A percentile compares a stretch with the other conserved stretches of the same genome.
Conservation (phyloP, 2,329 filamentous ascomycete species). For the Cladosporium austrohemisphaericum region DNA sequence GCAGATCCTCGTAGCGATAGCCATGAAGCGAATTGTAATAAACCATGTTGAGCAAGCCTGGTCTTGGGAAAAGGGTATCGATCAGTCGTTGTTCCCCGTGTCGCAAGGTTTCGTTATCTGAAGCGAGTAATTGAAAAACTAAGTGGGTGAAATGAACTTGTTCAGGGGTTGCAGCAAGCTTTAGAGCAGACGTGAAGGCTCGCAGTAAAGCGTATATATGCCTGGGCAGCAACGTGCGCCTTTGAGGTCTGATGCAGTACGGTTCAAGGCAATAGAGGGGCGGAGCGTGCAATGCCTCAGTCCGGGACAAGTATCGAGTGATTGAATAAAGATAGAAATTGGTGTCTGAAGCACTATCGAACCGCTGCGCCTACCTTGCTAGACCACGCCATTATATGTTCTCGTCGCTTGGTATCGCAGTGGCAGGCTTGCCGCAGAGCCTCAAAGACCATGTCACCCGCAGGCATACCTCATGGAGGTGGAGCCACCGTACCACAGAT, state of each 20-base stretch:
- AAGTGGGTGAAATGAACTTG: background rate
- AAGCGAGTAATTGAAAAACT: no score
- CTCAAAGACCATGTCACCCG: background rate
- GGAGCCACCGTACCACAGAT: no score
- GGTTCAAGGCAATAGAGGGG: background rate
- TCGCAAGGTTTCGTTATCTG: no score
- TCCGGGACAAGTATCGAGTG: background rate
- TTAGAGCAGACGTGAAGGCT: no score
- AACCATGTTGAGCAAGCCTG: no score
- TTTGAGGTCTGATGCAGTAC: background rate
- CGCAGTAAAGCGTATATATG: constrained; percentile 1
- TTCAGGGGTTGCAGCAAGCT: background rate
- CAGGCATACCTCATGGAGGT: background rate
- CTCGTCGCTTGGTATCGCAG: constrained; percentile 2
- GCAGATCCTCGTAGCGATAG: no score
- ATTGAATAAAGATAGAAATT: background rate
- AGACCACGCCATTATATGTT: constrained; percentile 11
- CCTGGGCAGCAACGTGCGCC: background rate
- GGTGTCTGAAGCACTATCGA: background rate
- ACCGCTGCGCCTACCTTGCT: constrained; percentile 5
- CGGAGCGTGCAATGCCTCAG: background rate
- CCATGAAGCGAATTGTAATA: no score
- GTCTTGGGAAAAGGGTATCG: no score
- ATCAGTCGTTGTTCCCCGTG: no score
- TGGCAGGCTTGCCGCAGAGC: background rate